Evolutionary conservation across 306 rosid genomes (phyloP).

Genomic region (Abrus precatorius): DNA sequence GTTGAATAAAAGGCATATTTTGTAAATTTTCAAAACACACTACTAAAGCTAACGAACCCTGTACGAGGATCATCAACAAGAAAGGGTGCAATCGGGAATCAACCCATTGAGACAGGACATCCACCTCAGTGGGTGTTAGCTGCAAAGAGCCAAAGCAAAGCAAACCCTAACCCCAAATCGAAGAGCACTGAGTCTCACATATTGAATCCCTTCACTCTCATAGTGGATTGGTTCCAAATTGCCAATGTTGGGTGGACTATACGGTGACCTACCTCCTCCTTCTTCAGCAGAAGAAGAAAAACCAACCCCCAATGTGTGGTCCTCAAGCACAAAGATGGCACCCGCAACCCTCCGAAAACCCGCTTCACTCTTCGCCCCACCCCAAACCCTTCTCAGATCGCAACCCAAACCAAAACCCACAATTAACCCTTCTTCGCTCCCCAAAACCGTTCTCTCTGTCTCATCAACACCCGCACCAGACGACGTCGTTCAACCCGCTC

Average conservation of each 20-base stretch:
- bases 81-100: no score
- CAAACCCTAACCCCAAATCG: no score
- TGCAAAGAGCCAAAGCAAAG: no score
- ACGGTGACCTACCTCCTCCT: conserved; percentile 98
- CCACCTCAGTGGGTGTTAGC: no score
- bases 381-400: conserved; percentile 69
- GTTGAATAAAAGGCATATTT: no score
- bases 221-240: conserved; percentile 3
- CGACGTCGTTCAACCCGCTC: conserved; percentile 65
- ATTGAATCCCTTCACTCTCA: no score
- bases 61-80: no score
- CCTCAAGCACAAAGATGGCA: conserved; percentile 93
- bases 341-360: conserved; percentile 94
- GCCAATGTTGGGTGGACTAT: conserved; percentile 86
- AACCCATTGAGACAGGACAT: no score
- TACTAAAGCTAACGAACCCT: no score
- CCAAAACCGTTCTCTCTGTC: conserved; percentile 28
- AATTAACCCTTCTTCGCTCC: neutral
- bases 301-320: conserved; percentile 89
- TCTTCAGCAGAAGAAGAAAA: conserved; percentile 94
- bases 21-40: no score
- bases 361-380: conserved; percentile 74
- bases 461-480: conserved; percentile 43
- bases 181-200: no score
- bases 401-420: conserved; percentile 66